These are phyloP conservation scores for Yamadazyma triangularis DNA, from an alignment of 1,139 yeast genomes.

Conservation along the genomic window DNA sequence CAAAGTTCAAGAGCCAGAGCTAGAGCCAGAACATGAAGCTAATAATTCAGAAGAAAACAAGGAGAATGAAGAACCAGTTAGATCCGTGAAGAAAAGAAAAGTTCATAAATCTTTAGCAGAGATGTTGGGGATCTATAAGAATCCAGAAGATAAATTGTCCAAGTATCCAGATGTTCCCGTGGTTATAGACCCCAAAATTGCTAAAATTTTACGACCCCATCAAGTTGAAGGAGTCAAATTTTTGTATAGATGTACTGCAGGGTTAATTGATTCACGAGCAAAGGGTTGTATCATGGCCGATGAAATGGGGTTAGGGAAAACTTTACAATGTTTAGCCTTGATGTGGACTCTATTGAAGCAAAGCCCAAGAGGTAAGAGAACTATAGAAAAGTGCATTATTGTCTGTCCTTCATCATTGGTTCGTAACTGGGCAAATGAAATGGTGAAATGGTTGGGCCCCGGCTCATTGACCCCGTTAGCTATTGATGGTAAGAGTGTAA, in stretches of 20 bases:
- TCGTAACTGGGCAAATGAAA: conserved; percentile 96
- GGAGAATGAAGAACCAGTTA: conserved; percentile 17
- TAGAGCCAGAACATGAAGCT: conserved; percentile 9
- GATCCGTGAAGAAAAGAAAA: conserved; percentile 23
- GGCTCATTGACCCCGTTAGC: conserved; percentile 87
- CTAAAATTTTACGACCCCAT: conserved; percentile 88
- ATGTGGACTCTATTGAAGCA: conserved; percentile 93
- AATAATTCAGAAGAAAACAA: conserved; percentile 1
- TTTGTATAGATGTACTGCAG: conserved; percentile 85
- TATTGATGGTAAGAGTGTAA: conserved; percentile 81
- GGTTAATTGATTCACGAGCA: conserved; percentile 79
- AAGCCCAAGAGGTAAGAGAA: conserved; percentile 81
- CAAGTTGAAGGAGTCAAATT: conserved; percentile 95
- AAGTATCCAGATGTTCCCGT: conserved; percentile 87
- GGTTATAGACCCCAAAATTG: conserved; percentile 85
- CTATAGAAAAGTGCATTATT: conserved; percentile 86
- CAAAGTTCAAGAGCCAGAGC: conserved; percentile 34
- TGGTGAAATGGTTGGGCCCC: conserved; percentile 92
- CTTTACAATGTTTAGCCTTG: conserved; percentile 85
- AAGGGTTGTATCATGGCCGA: conserved; percentile 99
- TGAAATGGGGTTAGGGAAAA: conserved; percentile 97
- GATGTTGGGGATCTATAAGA: conserved; percentile 64
- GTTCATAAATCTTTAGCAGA: conserved; percentile 73
- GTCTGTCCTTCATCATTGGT: conserved; percentile 96
- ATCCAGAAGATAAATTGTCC: conserved; percentile 43